Conservation (phyloP, 345 rosid species). For the Gossypium herbaceum region DNA sequence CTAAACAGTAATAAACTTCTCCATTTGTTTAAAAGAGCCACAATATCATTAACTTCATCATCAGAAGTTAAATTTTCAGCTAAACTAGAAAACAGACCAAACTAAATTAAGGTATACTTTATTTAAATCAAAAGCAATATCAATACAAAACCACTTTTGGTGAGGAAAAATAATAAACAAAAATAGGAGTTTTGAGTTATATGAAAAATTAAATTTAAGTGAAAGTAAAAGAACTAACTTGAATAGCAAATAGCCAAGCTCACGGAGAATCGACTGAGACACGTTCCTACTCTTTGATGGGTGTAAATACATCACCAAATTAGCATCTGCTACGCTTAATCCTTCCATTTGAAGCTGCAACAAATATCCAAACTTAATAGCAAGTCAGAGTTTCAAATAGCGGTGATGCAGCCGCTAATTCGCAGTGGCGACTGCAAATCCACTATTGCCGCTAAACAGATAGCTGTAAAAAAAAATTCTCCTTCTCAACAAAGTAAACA, state of each 20-base stretch:
- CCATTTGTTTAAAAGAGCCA: neutral
- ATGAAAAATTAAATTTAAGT: neutral
- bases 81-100: neutral
- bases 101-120: neutral
- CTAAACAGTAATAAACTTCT: neutral
- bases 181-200: neutral
- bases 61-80: neutral
- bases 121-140: neutral
- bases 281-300: slow-evolving; percentile 58
- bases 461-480: too few species aligned
- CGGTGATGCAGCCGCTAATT: too few species aligned
- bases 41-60: neutral
- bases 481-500: too few species aligned
- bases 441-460: too few species aligned
- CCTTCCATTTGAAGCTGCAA: slow-evolving; percentile 55
- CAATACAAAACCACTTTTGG: neutral
- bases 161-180: neutral
- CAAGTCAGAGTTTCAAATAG: too few species aligned
- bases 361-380: neutral
- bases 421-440: too few species aligned
- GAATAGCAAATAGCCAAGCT: slow-evolving; percentile 78
- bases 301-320: slow-evolving; percentile 53
- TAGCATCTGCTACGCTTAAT: slow-evolving; percentile 50
- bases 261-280: slow-evolving; percentile 55
- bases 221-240: slow-evolving; percentile 36